Conservation (phyloP, 2,329 filamentous ascomycete species). For the Monosporascus sp. region DNA sequence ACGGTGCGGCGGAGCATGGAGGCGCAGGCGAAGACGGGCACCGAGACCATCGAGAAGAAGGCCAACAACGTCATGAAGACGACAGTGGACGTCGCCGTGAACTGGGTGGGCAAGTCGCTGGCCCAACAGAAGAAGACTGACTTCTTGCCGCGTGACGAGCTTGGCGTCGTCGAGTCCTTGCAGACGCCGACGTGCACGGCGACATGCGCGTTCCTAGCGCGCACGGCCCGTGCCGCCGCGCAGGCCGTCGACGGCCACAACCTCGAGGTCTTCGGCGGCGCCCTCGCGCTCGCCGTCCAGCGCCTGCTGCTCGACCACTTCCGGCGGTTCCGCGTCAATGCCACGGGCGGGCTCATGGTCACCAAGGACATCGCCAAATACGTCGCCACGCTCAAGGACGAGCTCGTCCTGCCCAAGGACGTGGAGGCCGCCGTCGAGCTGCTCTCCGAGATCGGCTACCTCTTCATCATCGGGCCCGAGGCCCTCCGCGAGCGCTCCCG, state of each 20-base stretch:
- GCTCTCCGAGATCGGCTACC: conserved; percentile 84
- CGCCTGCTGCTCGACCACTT: conserved; percentile 84
- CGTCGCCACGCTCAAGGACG: conserved; percentile 76
- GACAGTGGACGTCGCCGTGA: conserved; percentile 62
- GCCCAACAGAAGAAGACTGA: conserved; percentile 80
- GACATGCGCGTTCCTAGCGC: conserved; percentile 74
- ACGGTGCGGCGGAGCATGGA: conserved; percentile 88
- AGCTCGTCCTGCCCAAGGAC: conserved; percentile 63
- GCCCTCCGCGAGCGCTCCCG: conserved; percentile 67
- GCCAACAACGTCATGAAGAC: conserved; percentile 57
- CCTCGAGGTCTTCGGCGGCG: conserved; percentile 73
- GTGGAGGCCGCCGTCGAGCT: conserved; percentile 71
- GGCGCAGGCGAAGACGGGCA: conserved; percentile 67
- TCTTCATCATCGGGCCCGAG: conserved; percentile 89
- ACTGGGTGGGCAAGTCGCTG: conserved; percentile 70
- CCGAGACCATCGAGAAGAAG: conserved; percentile 79
- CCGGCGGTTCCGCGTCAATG: conserved; percentile 88
- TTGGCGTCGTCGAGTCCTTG: conserved; percentile 62
- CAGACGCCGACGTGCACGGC: conserved; percentile 81
- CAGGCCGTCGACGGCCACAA: conserved; percentile 79
- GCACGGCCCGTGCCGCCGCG: conserved; percentile 56
- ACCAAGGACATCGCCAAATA: conserved; percentile 96
- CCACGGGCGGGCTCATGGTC: conserved; percentile 89
- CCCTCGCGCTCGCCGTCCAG: conserved; percentile 76
- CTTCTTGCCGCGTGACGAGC: conserved; percentile 79